Evolutionary conservation across 163 green algal genomes (phyloP), one percentile per base, ranked within the genome.

Genomic region (Trebouxia gelatinosa): DNA sequence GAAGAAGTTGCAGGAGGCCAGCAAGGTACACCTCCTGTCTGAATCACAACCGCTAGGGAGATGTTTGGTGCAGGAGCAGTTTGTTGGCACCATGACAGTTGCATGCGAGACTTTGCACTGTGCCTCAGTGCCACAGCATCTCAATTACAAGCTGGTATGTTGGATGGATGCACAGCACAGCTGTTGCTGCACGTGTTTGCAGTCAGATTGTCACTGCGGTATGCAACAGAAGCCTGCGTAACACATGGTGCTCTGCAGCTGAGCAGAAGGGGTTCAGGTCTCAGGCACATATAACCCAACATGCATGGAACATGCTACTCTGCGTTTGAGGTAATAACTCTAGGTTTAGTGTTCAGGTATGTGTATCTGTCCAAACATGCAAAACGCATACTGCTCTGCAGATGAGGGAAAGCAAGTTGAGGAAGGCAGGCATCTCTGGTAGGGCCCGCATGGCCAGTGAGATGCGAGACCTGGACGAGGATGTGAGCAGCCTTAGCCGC

Each of bases 1-100:
- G 82, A 91, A 92, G 84, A 75, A 88, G 76, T 82, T 97, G 66
- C 87, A 95, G 78, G 93, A 96, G 29, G 88, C 88, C 17, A 94
- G 87, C 85, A 97, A 97, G 85, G 80, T 81, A 51, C 37, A 19
- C 11, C 29, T 31, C 34, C n/a, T 35, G 26, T 65, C n/a, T 17
- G 2, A 39, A 40, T 28, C 29, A 2, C 29, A 28, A 9, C 0
- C 29, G 0, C 6, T 1, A 66, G n/a, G 34, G 6, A 3, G 16
- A 40, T 17, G 40, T 6, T 1, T 16, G 2, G 9, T 70, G 16
- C 3, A 65, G 9, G n/a, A 54, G 43, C 43, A 54, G 11, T 54
- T 54, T 13, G 43, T 13, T 54, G 13, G 9, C 43, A 23, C 13
- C 43, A 54, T 23, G 13, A n/a, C n/a, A n/a, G n/a, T n/a, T n/a